Evolutionary conservation across 2,329 filamentous ascomycete species (phyloP).

Genomic region (Sclerotinia spermophila): DNA sequence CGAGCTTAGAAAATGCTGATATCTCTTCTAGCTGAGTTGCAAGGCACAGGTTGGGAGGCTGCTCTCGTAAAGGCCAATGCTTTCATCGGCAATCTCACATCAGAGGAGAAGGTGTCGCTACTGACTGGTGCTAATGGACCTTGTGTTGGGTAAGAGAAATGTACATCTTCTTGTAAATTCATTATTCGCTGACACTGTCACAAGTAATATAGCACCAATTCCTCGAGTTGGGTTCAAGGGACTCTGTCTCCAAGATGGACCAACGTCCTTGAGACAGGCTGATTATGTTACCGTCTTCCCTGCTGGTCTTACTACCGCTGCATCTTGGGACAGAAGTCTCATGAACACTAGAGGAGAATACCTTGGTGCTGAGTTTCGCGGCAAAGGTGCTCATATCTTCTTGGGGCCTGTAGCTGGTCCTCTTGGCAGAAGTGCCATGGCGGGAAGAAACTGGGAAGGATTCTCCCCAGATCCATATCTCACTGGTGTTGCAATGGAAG

Average conservation of each 20-base stretch:
- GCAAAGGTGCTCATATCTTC: slow-evolving; percentile 72
- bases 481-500: slow-evolving; percentile 35
- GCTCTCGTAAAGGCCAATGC: slow-evolving; percentile 66
- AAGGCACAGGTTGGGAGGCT: slow-evolving; percentile 50
- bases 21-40: slow-evolving; percentile 23
- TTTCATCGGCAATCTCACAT: slow-evolving; percentile 68
- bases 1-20: slow-evolving; percentile 7
- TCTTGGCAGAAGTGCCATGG: slow-evolving; percentile 46
- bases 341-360: slow-evolving; percentile 48
- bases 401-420: slow-evolving; percentile 50
- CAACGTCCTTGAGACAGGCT: slow-evolving; percentile 64
- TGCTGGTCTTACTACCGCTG: slow-evolving; percentile 62
- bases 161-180: background rate
- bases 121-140: slow-evolving; percentile 25
- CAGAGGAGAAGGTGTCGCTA: slow-evolving; percentile 65
- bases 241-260: slow-evolving; percentile 40
- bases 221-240: slow-evolving; percentile 30
- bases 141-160: slow-evolving; percentile 21
- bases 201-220: slow-evolving; percentile 29
- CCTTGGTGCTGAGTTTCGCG: slow-evolving; percentile 59
- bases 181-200: slow-evolving; percentile 4
- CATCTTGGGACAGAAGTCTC: slow-evolving; percentile 63
- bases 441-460: slow-evolving; percentile 42
- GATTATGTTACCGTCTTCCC: slow-evolving; percentile 70
- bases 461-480: slow-evolving; percentile 38